Base-by-base conservation (phyloP, 805 yeast species). In the Hanseniaspora clermontiae region DNA sequence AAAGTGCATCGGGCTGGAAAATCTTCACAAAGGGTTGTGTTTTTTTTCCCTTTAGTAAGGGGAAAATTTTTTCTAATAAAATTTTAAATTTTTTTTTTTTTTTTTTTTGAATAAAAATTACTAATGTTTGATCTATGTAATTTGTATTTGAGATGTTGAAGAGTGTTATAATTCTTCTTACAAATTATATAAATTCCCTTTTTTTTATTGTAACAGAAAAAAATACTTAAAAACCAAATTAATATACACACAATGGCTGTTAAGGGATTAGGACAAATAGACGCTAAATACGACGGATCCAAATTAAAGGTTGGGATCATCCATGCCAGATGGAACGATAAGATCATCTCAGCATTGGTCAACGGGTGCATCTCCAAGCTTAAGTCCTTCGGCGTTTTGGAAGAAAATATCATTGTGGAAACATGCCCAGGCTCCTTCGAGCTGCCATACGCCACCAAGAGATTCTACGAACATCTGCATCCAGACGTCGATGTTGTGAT, bases 401-500 rank as follows among this genome's bases (percentile, higher is more conserved):
- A 81, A 61, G 83, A 80, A 61, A 87, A 89, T 70, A 89, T 93
- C 60, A 67, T 80, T 57, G 72, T 90, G 55, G 93, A 88, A 69
- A 74, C 90, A 9, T 95, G 93, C 20, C 98, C 98, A 10, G 98
- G 98, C 36, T 83, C 95, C 11, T 93, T 82, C 66, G 98, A 93
- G 73, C 76, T 93, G 61, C 98, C 98, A 15, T 86, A 74, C 67
- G 97, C 88, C 38, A 70, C 74, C 43, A 75, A 75, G 19, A 75
- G 74, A 59, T 73, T 77, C 58, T 66, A 69, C 27, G 64, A 64
- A 39, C 61, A 69, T 55, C 31, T 54, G 27, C 77, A 75, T 51
- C 65, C 72, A 54, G 77, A 79, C 29, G 72, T 84, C 57, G 96
- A 93, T 68, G 96, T 91, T 5, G 79, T 91, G 40, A 87, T 93